Conservation (phyloP, 495 filamentous ascomycete genomes). For the Penicillium chermesinum region DNA sequence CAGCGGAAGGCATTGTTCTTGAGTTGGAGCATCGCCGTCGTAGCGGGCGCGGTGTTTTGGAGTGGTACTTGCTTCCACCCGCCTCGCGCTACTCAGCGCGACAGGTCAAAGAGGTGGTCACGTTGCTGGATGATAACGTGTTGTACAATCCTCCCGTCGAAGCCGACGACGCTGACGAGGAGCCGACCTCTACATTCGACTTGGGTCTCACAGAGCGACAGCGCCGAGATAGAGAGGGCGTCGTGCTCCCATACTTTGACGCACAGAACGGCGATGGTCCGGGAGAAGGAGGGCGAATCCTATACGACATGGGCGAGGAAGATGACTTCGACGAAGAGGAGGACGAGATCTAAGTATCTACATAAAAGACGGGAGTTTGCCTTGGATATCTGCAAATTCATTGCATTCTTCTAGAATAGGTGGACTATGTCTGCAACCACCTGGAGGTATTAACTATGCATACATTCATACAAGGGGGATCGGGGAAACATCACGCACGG, state of each 20-base stretch:
- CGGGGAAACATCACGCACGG: conserved; percentile 4
- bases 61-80: conserved; percentile 67
- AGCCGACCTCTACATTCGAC: conserved; percentile 71
- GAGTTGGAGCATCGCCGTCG: conserved; percentile 81
- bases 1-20: conserved; percentile 59
- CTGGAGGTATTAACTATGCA: conserved; percentile 38
- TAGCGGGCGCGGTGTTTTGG: conserved; percentile 69
- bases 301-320: conserved; percentile 94
- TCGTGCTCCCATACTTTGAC: conserved; percentile 93
- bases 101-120: conserved; percentile 48
- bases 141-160: conserved; percentile 51
- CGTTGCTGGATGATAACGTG: conserved; percentile 74
- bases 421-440: conserved; percentile 36
- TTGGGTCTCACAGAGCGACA: conserved; percentile 88
- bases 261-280: conserved; percentile 76
- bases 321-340: conserved; percentile 99
- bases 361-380: not conserved
- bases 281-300: conserved; percentile 79
- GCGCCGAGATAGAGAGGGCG: conserved; percentile 72
- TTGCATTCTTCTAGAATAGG: conserved; percentile 11
- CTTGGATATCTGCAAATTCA: conserved; percentile 7
- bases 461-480: conserved; percentile 35
- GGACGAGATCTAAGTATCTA: conserved; percentile 71
- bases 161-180: conserved; percentile 32
- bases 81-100: conserved; percentile 29